Percentiles rank a stretch among this genome's conserved stretches.
Evolutionary conservation across 2,329 filamentous ascomycete species (phyloP).

Genomic region (Aspergillus arachidicola): DNA sequence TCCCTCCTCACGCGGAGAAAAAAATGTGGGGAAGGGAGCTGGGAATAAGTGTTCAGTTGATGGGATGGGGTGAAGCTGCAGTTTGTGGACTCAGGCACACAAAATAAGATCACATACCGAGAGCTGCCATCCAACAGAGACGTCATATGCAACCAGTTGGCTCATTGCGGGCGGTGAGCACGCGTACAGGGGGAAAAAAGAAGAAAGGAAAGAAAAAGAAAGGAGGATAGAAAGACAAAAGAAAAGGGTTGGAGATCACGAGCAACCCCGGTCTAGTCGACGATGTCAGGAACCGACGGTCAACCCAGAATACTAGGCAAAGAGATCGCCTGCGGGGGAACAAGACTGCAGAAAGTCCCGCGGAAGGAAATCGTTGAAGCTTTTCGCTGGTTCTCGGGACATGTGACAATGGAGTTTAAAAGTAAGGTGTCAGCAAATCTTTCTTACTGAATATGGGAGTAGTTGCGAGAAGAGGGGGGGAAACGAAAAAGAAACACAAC

Average conservation of each 20-base stretch:
- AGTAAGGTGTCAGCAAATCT: not conserved
- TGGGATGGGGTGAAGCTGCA: not conserved
- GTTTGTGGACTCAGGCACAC: not conserved
- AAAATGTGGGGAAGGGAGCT: constrained; percentile 9
- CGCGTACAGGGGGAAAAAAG: constrained; percentile 12
- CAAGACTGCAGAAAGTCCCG: constrained; percentile 9
- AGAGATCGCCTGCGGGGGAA: constrained; percentile 9
- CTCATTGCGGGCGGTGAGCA: constrained; percentile 33
- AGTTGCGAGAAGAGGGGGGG: not conserved
- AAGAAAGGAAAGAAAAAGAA: not conserved
- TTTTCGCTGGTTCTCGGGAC: constrained; percentile 19
- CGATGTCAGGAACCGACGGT: constrained; percentile 7
- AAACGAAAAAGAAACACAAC: not conserved
- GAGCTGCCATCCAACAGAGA: constrained; percentile 53
- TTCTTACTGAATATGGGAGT: not conserved
- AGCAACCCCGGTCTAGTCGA: not conserved
- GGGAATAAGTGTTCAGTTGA: not conserved
- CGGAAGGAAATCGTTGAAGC: constrained; percentile 15
- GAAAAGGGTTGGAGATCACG: constrained; percentile 6
- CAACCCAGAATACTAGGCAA: not conserved
- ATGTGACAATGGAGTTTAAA: constrained; percentile 17
- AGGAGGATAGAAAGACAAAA: not conserved
- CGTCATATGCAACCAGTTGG: constrained; percentile 35
- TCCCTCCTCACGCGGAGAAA: constrained; percentile 2
- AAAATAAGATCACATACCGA: constrained; percentile 42